A percentile compares a stretch with the other conserved stretches of the same genome.
phyloP scores from a whole-genome alignment of 176 grass and related monocot genomes.

The Oryza glumipatula region DNA sequence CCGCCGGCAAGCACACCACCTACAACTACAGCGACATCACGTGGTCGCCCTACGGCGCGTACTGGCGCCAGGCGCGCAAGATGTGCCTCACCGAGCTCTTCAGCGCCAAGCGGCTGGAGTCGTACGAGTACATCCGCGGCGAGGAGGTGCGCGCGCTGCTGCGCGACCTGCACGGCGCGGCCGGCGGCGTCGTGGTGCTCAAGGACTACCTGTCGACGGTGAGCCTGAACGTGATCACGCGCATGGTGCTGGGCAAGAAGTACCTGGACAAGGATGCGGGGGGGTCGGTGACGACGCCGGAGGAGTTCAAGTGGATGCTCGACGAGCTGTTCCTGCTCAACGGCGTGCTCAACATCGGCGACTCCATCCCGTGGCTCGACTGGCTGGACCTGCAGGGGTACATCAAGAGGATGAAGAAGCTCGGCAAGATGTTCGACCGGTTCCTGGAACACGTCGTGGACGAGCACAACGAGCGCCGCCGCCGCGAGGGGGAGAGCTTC shows the following conservation, averaged over 20 bases:
- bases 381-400: constrained; percentile 87
- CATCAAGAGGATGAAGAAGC: constrained; percentile 83
- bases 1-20: constrained; percentile 71
- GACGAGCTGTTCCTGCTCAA: constrained; percentile 92
- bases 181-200: constrained; percentile 56
- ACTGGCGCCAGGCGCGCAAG: constrained; percentile 78
- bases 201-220: constrained; percentile 75
- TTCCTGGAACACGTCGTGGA: constrained; percentile 88
- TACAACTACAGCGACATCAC: constrained; percentile 84
- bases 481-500: constrained; percentile 53
- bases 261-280: constrained; percentile 51
- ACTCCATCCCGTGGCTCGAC: constrained; percentile 84
- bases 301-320: constrained; percentile 94
- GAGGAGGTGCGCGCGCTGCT: constrained; percentile 67
- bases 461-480: constrained; percentile 66
- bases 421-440: constrained; percentile 72
- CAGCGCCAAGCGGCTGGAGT: constrained; percentile 71
- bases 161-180: constrained; percentile 41
- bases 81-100: constrained; percentile 92
- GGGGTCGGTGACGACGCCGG: constrained; percentile 49
- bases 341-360: constrained; percentile 91
- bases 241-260: constrained; percentile 92
- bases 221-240: constrained; percentile 81
- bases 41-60: constrained; percentile 78
- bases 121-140: constrained; percentile 69